Percentiles rank a stretch among this genome's conserved stretches.
Conservation (phyloP, 1,284 basidiomycete genomes). For the Ceratobasidium sp. region DNA sequence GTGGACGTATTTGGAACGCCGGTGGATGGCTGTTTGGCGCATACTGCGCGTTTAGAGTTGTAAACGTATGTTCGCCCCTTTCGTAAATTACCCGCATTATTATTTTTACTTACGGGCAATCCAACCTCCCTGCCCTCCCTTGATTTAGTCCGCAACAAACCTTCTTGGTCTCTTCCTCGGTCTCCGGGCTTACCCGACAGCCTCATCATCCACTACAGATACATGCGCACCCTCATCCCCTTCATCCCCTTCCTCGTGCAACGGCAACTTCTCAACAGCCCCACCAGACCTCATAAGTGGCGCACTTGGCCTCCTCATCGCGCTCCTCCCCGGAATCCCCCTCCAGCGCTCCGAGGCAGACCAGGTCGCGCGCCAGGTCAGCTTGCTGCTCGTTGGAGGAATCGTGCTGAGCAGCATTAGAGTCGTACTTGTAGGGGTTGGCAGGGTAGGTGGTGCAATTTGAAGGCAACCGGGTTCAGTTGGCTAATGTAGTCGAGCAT, state of each 20-base stretch:
- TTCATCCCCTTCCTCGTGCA: constrained; percentile 28
- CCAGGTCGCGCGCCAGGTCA: constrained; percentile 70
- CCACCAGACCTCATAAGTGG: constrained; percentile 72
- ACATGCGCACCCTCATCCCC: constrained; percentile 30
- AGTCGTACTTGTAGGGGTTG: constrained; percentile 71
- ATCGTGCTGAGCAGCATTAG: constrained; percentile 78
- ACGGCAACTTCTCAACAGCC: constrained; percentile 51
- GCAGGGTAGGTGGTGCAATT: constrained; percentile 60
- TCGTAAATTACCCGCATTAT: background rate
- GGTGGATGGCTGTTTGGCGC: constrained; percentile 67
- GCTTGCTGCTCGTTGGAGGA: constrained; percentile 72
- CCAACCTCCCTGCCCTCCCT: background rate
- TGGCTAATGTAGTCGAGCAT: constrained; percentile 36
- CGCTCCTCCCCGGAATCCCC: constrained; percentile 59
- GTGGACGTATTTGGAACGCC: constrained; percentile 63
- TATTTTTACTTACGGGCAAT: background rate
- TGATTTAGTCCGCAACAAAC: constrained; percentile 16
- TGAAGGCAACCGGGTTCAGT: background rate
- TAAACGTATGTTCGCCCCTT: constrained; percentile 62
- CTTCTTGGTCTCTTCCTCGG: constrained; percentile 24
- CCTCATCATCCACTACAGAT: constrained; percentile 16
- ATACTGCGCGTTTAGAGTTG: constrained; percentile 72
- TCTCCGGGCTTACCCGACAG: constrained; percentile 25
- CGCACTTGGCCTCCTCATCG: constrained; percentile 63
- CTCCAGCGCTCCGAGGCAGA: constrained; percentile 55